Evolutionary conservation across 1,284 basidiomycete genomes (phyloP).

Genomic region (Cystobasidiaceae sp.): DNA sequence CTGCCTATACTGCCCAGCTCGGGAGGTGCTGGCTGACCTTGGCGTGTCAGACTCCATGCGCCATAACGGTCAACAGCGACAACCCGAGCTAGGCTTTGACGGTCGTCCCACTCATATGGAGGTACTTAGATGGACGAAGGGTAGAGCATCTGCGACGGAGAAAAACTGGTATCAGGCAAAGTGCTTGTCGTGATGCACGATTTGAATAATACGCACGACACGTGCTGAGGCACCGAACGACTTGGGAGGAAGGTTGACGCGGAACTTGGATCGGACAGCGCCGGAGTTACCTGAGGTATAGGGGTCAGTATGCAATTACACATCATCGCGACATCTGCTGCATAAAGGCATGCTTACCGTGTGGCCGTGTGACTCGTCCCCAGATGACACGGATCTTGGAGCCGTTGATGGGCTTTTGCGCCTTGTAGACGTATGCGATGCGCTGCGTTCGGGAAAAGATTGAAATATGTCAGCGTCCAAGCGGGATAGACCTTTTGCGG

Average conservation of each 20-base stretch:
- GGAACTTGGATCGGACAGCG: slow-evolving; percentile 97
- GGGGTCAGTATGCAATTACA: neutral
- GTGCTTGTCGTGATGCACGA: no score
- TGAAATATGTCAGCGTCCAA: neutral
- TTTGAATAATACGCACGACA: slow-evolving; percentile 61
- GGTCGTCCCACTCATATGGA: no score
- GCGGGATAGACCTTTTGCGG: neutral
- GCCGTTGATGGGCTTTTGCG: slow-evolving; percentile 47
- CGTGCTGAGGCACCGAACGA: slow-evolving; percentile 92
- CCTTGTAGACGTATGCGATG: slow-evolving; percentile 85
- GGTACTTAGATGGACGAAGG: slow-evolving; percentile 52
- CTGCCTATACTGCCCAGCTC: no score
- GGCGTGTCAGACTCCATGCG: no score
- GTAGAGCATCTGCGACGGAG: slow-evolving; percentile 55
- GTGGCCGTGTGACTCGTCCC: slow-evolving; percentile 77
- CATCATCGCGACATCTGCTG: no score
- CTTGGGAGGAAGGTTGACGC: slow-evolving; percentile 89
- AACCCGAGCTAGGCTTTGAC: no score
- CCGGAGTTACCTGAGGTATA: slow-evolving; percentile 63
- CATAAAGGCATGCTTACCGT: slow-evolving; percentile 53
- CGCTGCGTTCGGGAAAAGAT: slow-evolving; percentile 55
- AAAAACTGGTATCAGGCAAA: slow-evolving; percentile 12
- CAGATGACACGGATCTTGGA: slow-evolving; percentile 51
- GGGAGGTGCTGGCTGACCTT: no score
- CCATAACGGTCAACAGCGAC: no score